Conservation (phyloP, 2,329 filamentous ascomycete genomes). For the Teratosphaeria viscida region DNA sequence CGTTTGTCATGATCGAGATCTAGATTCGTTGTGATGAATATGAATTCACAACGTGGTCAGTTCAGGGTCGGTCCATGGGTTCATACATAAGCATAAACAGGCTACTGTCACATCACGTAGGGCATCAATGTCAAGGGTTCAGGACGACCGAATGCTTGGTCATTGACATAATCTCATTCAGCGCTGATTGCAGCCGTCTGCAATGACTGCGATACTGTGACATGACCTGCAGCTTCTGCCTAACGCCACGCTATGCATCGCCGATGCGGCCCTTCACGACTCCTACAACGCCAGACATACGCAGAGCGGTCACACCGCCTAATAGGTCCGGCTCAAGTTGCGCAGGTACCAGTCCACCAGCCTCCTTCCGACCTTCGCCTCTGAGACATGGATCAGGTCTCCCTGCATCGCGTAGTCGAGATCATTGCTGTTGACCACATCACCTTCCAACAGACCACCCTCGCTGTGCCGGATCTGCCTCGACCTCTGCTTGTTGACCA, state of each 20-base stretch:
- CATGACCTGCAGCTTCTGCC: neutral
- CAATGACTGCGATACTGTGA: neutral
- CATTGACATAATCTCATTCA: neutral
- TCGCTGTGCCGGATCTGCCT: conserved; percentile 92
- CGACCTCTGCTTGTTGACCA: conserved; percentile 98
- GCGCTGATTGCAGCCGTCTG: neutral
- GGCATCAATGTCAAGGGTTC: no score
- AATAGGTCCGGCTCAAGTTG: conserved; percentile 93
- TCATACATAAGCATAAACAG: no score
- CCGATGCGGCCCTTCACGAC: neutral
- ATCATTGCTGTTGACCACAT: conserved; percentile 86
- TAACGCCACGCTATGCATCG: conserved; percentile 2
- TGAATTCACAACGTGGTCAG: no score
- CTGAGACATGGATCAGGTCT: conserved; percentile 95
- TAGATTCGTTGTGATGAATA: no score
- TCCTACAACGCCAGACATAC: neutral
- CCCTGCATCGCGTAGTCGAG: conserved; percentile 95
- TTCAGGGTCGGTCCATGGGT: no score
- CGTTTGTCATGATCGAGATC: no score
- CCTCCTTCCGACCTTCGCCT: conserved; percentile 95
- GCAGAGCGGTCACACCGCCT: conserved; percentile 20
- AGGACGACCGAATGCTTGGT: neutral
- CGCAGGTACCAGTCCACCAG: conserved; percentile 98
- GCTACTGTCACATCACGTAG: no score
- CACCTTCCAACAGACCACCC: conserved; percentile 80